Conservation (phyloP, 371 early-diverging fungal species). For the Mortierella sp. region DNA sequence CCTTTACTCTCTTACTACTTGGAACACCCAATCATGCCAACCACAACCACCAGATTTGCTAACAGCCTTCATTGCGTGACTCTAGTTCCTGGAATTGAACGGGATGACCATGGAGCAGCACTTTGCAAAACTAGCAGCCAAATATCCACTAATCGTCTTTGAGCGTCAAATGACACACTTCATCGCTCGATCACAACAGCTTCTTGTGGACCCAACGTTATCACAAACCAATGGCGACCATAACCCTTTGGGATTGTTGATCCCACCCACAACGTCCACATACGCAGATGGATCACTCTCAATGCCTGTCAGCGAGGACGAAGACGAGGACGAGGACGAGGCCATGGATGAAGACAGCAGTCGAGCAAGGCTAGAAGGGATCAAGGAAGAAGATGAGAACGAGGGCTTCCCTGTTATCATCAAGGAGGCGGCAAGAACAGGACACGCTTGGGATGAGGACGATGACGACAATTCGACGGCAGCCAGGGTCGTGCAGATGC, state of each 20-base stretch:
- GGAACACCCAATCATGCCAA: no score
- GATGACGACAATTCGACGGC: slow-evolving; percentile 53
- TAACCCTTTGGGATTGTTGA: slow-evolving; percentile 26
- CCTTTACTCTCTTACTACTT: no score
- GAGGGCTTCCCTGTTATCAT: slow-evolving; percentile 12
- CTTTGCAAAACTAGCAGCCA: slow-evolving; percentile 61
- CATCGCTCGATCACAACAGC: slow-evolving; percentile 42
- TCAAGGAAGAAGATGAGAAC: slow-evolving; percentile 31
- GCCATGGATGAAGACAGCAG: slow-evolving; percentile 4
- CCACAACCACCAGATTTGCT: no score
- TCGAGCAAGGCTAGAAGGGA: slow-evolving; percentile 17
- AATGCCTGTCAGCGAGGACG: slow-evolving; percentile 53
- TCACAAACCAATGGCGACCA: slow-evolving; percentile 20
- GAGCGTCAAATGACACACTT: slow-evolving; percentile 53
- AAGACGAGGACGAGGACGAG: slow-evolving; percentile 44
- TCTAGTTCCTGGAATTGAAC: slow-evolving; percentile 56
- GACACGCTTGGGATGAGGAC: slow-evolving; percentile 5
- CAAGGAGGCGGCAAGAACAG: slow-evolving; percentile 12
- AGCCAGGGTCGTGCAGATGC: slow-evolving; percentile 54
- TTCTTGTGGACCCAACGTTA: slow-evolving; percentile 42
- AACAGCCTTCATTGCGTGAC: background rate
- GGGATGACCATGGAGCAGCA: slow-evolving; percentile 57
- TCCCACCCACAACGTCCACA: slow-evolving; percentile 47
- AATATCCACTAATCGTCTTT: slow-evolving; percentile 59
- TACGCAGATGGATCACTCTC: slow-evolving; percentile 52